Evolutionary conservation across 78 protist species (phyloP).

Genomic region (Dictyostelium citrinum): DNA sequence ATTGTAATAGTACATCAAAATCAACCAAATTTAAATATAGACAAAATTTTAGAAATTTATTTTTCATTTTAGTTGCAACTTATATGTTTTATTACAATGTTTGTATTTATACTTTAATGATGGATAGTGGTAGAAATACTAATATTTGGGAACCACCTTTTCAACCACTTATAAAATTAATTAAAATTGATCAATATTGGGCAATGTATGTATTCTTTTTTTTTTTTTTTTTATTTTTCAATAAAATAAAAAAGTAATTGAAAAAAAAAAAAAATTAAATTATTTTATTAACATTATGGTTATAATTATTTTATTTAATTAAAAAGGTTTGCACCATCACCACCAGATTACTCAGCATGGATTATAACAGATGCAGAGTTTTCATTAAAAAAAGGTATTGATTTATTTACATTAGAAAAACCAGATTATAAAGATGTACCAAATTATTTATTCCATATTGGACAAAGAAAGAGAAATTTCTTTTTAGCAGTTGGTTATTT

Average conservation of each 20-base stretch:
- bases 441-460: neutral
- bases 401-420: neutral
- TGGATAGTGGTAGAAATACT: neutral
- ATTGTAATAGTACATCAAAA: neutral
- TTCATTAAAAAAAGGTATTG: neutral
- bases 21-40: neutral
- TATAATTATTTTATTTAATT: neutral
- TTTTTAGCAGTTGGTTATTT: neutral
- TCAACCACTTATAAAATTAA: neutral
- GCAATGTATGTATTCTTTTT: neutral
- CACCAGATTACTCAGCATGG: constrained; percentile 40
- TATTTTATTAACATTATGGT: neutral
- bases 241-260: neutral
- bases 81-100: constrained; percentile 2
- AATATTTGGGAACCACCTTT: neutral
- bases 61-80: neutral
- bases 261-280: neutral
- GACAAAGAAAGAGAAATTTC: constrained; percentile 58
- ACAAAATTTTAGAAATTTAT: neutral
- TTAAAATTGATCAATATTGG: constrained; percentile 21
- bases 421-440: constrained; percentile 24
- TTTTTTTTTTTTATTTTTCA: no score
- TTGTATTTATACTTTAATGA: neutral
- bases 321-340: constrained; percentile 65
- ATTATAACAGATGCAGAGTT: neutral